Base-by-base conservation (phyloP, 106 monocot genomes). In the Amphibolis antarctica region DNA sequence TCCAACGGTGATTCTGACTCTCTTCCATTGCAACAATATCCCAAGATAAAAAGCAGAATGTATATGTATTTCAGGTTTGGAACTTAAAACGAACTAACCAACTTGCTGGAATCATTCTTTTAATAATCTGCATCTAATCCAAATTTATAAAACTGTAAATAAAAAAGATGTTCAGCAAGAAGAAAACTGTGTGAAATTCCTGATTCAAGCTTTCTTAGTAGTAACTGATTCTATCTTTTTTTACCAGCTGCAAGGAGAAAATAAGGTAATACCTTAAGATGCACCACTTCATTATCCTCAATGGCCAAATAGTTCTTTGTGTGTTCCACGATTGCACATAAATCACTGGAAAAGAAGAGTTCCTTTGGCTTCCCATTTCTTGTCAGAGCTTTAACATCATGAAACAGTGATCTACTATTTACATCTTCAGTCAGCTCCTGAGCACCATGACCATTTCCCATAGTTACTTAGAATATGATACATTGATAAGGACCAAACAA, bases 251-350 rank as follows among this genome's bases (percentile, higher is more conserved):
- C 36, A 36, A 36, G 36, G 36, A 36, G 4, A 36, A 36, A 36
- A 29, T 14, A 14, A 65, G 30, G 69, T 4, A 42, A 68, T 71
- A 89, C 94, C 94, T 84, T 96, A 53, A 96, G 72, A 69, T 96
- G 94, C 46, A 89, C 86, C 46, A 96, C 82, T 77, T 96, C 94
- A 78, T 89, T 72, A 66, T 96, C 94, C 69, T 96, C 94, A 76
- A 96, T 74, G 22, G 78, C 78, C 72, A 86, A 71, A 72, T 89
- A 96, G 18, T 86, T 86, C 71, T 89, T 96, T 19, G 94, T 96
- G 75, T 96, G 94, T 55, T 96, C 94, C 52, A 96, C 94, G 69
- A 96, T 84, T 69, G 94, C 94, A 80, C 75, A 89, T 53, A 86
- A 71, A 55, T 96, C 94, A 76, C 94, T 96, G 20, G 94, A 96